Evolutionary conservation across 768 basidiomycete genomes (phyloP), one percentile per base, ranked within the genome.

Genomic region (Leccinum variicolor): DNA sequence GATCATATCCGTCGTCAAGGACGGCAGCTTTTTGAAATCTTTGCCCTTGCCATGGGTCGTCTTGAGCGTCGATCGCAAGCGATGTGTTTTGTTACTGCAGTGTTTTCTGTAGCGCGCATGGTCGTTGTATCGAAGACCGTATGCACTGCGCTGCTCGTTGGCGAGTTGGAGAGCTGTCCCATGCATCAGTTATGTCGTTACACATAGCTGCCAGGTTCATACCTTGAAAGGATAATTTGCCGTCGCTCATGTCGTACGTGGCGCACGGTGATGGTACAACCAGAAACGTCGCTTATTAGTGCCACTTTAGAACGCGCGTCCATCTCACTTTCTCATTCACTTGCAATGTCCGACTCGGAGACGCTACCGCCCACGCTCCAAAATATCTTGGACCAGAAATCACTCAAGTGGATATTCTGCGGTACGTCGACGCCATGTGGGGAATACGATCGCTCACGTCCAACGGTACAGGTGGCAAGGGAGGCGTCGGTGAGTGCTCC

Each of bases 401-500:
- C 87, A 23, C 75, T 98, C 59, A 97, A 98, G 73, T 99, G 96
- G 96, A 98, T 99, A 69, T 99, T 99, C 71, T 98, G 97, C 69
- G 96, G 96, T 84, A 74, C 58, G 90, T 83, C 29, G 58, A 57
- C 51, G 33, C 51, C 25, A 54, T 10, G 3, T 61, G 50, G 60
- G 43, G 52, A 59, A 52, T 5, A 56, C 52, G 57, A 64, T 56
- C 57, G 10, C 62, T 67, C 50, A 61, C 41, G 34, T 50, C 45
- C 43, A 19, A 54, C 39, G n/a, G 28, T 49, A 34, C 67, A 97
- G 94, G 95, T 80, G 95, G 95, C 53, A 98, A 98, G 83, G 97
- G 93, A 75, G 97, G 95, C 79, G 97, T 98, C 62, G 94, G 95
- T 89, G 72, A 73, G 90, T 77, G 19, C 2, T 48, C 51, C 28